Base-by-base conservation (phyloP, 371 early-diverging fungal species). In the Rhizopus sp. region DNA sequence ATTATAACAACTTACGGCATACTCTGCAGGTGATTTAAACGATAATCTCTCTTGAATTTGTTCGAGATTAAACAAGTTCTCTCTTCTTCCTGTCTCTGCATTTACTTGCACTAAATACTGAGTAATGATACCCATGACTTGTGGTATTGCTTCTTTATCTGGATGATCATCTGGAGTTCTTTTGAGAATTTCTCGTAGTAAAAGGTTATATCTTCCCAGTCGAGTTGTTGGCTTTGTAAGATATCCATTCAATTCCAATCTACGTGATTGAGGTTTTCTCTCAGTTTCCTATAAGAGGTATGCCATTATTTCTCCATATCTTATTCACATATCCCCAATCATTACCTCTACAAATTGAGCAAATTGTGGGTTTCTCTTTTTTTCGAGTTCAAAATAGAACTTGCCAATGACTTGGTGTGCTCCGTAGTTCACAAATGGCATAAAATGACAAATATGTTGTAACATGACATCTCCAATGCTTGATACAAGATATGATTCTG, bases 341-440 rank as follows among this genome's bases (percentile, higher is more conserved):
- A 9, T 57, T 79, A 87, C 88, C 63, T 84, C 83, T 15, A 93
- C 78, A 73, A 93, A 94, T 68, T 83, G 79, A 32, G 77, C 83
- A 45, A 96, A 88, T 39, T 52, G 64, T 10, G 68, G 68, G 61
- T 94, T 93, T 16, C 66, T 68, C 34, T 77, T 79, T 58, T 83
- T 84, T 57, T 94, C 95, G 7, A 81, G 75, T 44, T 93, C 94
- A 61, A 94, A 82, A 13, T 81, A 75, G 63, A 90, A 83, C 63
- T 91, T 90, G 47, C 90, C 92, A 64, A 83, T 83, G 32, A 88
- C 78, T 61, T 94, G 94, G 67, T 91, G 87, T 2, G 90, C 90
- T 31, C 95, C 93, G 72, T 96, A 96, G 23, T 77, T 83, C 16
- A 94, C 87, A 60, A 92, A 94, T 0, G 89, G 87, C 47, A 88